Conservation (phyloP, 148 eudicot genomes). For the Rheum nobile region DNA sequence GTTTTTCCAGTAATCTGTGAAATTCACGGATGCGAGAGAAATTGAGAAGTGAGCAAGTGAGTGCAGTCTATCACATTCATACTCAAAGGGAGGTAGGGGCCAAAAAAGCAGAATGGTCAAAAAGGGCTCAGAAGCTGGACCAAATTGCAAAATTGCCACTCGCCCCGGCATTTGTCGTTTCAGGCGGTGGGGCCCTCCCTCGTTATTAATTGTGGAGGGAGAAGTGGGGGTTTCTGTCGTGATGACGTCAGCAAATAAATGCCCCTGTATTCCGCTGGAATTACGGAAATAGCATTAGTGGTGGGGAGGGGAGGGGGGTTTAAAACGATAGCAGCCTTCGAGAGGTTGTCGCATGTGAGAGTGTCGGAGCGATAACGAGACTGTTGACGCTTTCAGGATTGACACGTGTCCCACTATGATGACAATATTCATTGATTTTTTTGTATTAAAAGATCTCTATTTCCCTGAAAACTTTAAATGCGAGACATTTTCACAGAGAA, state of each 20-base stretch:
- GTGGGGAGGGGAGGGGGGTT: neutral
- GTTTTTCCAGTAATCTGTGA: neutral
- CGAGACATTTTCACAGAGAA: neutral
- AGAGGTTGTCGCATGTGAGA: slow-evolving; percentile 7
- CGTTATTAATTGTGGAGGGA: slow-evolving; percentile 2
- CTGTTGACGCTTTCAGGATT: neutral
- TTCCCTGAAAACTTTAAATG: neutral
- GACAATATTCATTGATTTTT: neutral
- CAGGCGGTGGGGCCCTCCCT: neutral
- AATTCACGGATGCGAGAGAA: neutral
- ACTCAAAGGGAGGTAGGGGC: neutral
- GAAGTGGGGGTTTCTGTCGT: neutral
- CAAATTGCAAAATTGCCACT: slow-evolving; percentile 7
- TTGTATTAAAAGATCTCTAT: too few relatives aligned
- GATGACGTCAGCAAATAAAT: neutral
- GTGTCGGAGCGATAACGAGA: slow-evolving; percentile 9
- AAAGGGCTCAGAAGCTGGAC: neutral
- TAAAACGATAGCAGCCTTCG: slow-evolving; percentile 4
- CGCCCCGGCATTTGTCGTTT: neutral
- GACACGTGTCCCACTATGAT: slow-evolving; percentile 3
- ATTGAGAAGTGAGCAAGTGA: neutral
- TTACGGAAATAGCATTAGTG: neutral
- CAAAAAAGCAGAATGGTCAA: slow-evolving; percentile 1
- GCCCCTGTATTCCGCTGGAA: neutral
- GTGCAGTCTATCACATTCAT: slow-evolving; percentile 3